phyloP scores from a whole-genome alignment of 805 yeast species.

The Nakazawaea wyomingensis region DNA sequence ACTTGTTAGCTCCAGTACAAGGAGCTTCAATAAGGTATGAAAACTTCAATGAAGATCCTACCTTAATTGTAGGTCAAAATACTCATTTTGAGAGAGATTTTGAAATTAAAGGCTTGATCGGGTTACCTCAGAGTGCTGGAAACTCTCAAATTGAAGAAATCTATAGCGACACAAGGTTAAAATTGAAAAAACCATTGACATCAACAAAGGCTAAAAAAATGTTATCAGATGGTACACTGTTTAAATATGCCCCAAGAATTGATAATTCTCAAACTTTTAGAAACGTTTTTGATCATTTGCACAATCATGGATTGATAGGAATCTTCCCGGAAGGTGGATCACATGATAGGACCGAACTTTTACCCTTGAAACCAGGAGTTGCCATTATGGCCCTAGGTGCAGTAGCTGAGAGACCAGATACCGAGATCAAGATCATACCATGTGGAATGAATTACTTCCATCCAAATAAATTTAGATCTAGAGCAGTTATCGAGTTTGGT shows the following conservation, averaged over 20 bases:
- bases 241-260: slow-evolving; percentile 70
- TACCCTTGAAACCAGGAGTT: slow-evolving; percentile 95
- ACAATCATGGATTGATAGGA: slow-evolving; percentile 69
- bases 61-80: slow-evolving; percentile 57
- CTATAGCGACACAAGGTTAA: slow-evolving; percentile 62
- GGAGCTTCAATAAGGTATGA: slow-evolving; percentile 54
- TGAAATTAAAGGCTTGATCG: slow-evolving; percentile 61
- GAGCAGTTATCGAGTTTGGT: slow-evolving; percentile 95
- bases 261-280: slow-evolving; percentile 80
- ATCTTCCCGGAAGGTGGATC: slow-evolving; percentile 99
- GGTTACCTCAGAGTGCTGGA: slow-evolving; percentile 74
- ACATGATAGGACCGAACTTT: slow-evolving; percentile 87
- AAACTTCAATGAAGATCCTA: slow-evolving; percentile 41
- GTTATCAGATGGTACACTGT: slow-evolving; percentile 48
- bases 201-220: slow-evolving; percentile 40
- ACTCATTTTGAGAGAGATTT: slow-evolving; percentile 67
- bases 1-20: slow-evolving; percentile 53
- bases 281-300: slow-evolving; percentile 71
- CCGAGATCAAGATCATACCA: slow-evolving; percentile 81
- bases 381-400: slow-evolving; percentile 98
- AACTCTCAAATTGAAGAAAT: slow-evolving; percentile 67
- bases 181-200: slow-evolving; percentile 65
- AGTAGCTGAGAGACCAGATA: slow-evolving; percentile 63
- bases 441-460: slow-evolving; percentile 97
- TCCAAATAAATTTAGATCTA: slow-evolving; percentile 88